Evolutionary conservation across 306 rosid genomes (phyloP).

Genomic region (Citrullus mucosospermus): DNA sequence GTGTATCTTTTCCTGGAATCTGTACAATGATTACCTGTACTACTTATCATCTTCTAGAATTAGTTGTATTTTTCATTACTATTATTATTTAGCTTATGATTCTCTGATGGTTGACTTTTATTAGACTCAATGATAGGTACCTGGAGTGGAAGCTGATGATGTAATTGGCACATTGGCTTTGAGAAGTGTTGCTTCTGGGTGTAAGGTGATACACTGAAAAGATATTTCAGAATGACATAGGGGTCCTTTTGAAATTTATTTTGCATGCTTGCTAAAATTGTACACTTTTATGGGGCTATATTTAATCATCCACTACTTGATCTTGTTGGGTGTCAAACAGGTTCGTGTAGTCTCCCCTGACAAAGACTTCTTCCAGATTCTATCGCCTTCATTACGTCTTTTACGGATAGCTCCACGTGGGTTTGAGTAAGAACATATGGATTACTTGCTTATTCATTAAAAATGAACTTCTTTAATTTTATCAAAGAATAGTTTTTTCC

Average conservation of each 20-base stretch:
- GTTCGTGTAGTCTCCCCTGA: slow-evolving; percentile 98
- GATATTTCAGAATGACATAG: background rate
- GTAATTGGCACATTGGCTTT: slow-evolving; percentile 91
- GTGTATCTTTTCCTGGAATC: background rate
- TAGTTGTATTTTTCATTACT: background rate
- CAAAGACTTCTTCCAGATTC: slow-evolving; percentile 88
- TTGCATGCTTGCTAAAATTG: background rate
- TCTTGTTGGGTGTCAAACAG: slow-evolving; percentile 29
- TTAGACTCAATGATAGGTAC: slow-evolving; percentile 48
- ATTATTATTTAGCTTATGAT: background rate
- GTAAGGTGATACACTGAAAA: slow-evolving; percentile 42
- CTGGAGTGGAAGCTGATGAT: slow-evolving; percentile 98
- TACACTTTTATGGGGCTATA: background rate
- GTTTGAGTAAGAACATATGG: slow-evolving; percentile 45
- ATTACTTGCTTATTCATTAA: background rate
- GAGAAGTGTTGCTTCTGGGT: slow-evolving; percentile 71
- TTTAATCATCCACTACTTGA: slow-evolving; percentile 7
- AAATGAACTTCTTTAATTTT: background rate
- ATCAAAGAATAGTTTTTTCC: background rate
- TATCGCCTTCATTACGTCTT: slow-evolving; percentile 88
- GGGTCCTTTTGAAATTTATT: background rate
- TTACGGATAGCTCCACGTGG: slow-evolving; percentile 96
- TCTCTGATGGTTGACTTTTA: slow-evolving; percentile 12
- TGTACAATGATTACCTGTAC: background rate
- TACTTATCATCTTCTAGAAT: background rate